These are phyloP conservation scores for Physaria fendleri DNA, from an alignment of 345 rosid species.

Conservation along the genomic window DNA sequence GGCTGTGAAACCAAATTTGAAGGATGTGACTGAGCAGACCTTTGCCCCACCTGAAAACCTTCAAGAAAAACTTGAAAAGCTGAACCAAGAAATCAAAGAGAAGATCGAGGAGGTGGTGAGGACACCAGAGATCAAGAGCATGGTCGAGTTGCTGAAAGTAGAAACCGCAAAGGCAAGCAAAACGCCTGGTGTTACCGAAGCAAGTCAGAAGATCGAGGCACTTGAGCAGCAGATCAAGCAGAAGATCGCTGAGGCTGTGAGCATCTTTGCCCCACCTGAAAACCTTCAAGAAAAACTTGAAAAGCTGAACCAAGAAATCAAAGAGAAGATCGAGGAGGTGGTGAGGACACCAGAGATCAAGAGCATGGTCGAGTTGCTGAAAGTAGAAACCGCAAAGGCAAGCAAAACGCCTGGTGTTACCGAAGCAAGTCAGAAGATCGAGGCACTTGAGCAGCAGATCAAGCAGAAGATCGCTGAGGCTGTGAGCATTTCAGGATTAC, in stretches of 20 bases:
- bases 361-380: constrained; percentile 51
- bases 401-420: constrained; percentile 39
- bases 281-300: constrained; percentile 38
- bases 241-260: constrained; percentile 49
- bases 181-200: constrained; percentile 32
- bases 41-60: constrained; percentile 27
- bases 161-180: constrained; percentile 55
- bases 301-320: constrained; percentile 47
- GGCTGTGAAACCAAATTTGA: constrained; percentile 33
- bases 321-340: constrained; percentile 46
- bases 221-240: constrained; percentile 55
- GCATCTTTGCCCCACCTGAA: constrained; percentile 32
- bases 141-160: constrained; percentile 56
- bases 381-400: constrained; percentile 56
- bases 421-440: constrained; percentile 41
- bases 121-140: constrained; percentile 53
- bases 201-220: constrained; percentile 47
- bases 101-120: constrained; percentile 45
- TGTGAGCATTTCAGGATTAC: constrained; percentile 45
- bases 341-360: constrained; percentile 51
- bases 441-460: constrained; percentile 52
- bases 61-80: constrained; percentile 37
- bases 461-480: constrained; percentile 52
- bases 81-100: constrained; percentile 48
- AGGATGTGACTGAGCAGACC: constrained; percentile 31